These are phyloP conservation scores for Fusarium sulawesiense DNA, from an alignment of 2,329 filamentous ascomycete species.

Conservation along the genomic window DNA sequence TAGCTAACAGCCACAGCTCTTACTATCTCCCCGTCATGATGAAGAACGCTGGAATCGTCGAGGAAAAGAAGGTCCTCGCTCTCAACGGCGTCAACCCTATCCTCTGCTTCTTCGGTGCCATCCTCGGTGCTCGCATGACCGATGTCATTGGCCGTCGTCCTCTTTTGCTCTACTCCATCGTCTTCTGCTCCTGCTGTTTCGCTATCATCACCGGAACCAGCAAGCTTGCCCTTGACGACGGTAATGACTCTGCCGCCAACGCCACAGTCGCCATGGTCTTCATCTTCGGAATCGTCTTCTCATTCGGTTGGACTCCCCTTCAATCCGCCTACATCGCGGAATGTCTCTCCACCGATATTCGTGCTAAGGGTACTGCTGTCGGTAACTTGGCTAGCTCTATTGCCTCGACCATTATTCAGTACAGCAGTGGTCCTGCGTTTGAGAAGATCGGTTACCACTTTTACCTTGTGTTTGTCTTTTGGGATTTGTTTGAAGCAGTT, in stretches of 20 bases:
- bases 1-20: constrained; percentile 42
- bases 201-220: constrained; percentile 62
- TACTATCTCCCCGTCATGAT: constrained; percentile 68
- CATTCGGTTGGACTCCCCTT: constrained; percentile 62
- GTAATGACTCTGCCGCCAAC: constrained; percentile 54
- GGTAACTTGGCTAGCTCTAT: constrained; percentile 56
- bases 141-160: constrained; percentile 69
- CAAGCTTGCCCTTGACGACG: constrained; percentile 55
- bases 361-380: constrained; percentile 58
- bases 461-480: constrained; percentile 59
- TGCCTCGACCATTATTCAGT: constrained; percentile 57
- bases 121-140: constrained; percentile 66
- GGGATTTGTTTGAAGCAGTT: constrained; percentile 56
- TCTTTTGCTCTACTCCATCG: constrained; percentile 60
- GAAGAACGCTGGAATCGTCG: constrained; percentile 62
- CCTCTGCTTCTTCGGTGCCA: constrained; percentile 61
- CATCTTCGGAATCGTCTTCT: constrained; percentile 63
- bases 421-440: constrained; percentile 57
- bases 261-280: constrained; percentile 62
- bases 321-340: constrained; percentile 63
- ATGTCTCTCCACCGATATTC: constrained; percentile 57
- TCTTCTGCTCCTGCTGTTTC: constrained; percentile 60
- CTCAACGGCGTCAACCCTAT: constrained; percentile 66
- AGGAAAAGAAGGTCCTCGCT: constrained; percentile 59
- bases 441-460: constrained; percentile 58